Evolutionary conservation across 2,329 filamentous ascomycete genomes (phyloP).

Genomic region (Talaromyces albobiverticillius): DNA sequence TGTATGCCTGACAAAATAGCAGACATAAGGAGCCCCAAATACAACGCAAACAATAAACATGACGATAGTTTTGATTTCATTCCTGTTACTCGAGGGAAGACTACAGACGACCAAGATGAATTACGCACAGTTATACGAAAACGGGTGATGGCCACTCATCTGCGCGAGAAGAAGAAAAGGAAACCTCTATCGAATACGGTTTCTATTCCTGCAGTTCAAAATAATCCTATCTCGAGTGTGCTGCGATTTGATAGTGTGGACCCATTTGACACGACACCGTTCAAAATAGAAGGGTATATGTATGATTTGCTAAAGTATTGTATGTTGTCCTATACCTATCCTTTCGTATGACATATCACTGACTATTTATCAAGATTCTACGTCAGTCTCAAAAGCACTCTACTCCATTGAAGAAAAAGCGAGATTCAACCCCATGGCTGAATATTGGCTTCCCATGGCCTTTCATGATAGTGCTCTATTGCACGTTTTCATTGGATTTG

Average conservation of each 20-base stretch:
- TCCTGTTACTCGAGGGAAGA: too few species aligned
- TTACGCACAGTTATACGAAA: not conserved
- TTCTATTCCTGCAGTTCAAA: not conserved
- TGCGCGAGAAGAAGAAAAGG: not conserved
- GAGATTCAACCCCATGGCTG: not conserved
- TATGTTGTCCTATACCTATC: not conserved
- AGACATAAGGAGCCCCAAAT: too few species aligned
- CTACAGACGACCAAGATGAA: not conserved
- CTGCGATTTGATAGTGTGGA: not conserved
- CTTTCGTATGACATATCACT: too few species aligned
- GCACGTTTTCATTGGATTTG: not conserved
- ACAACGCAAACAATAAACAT: too few species aligned
- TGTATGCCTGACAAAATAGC: not conserved
- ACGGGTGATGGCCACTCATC: not conserved
- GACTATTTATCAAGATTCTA: not conserved
- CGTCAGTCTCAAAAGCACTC: not conserved
- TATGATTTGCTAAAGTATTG: constrained; percentile 1
- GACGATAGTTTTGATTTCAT: too few species aligned
- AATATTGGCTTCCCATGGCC: not conserved
- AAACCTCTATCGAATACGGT: not conserved
- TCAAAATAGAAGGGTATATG: constrained; percentile 1
- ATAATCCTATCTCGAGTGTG: not conserved
- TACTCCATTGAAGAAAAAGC: constrained; percentile 1
- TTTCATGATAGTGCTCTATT: constrained; percentile 1
- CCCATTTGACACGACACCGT: not conserved